Evolutionary conservation across 345 rosid genomes (phyloP).

Genomic region (Noccaea caerulescens): DNA sequence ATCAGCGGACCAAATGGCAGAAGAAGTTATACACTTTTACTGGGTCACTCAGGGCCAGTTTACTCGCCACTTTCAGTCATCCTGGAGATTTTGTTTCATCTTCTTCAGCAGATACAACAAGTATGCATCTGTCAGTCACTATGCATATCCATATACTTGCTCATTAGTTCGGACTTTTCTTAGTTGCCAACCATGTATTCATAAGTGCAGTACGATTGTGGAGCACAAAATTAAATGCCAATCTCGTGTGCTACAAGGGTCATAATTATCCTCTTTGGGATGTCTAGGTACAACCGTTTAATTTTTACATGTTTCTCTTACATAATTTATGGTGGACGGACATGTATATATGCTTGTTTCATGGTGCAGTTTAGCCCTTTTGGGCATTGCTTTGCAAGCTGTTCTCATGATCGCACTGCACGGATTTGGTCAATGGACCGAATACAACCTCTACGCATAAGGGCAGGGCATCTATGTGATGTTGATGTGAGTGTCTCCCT

Average conservation of each 20-base stretch:
- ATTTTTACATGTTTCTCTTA: background rate
- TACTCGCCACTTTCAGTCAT: conserved; percentile 89
- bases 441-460: conserved; percentile 86
- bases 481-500: conserved; percentile 72
- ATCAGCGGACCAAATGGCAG: conserved; percentile 51
- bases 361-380: conserved; percentile 88
- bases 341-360: conserved; percentile 31
- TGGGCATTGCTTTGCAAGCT: conserved; percentile 92
- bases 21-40: conserved; percentile 72
- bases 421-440: conserved; percentile 96
- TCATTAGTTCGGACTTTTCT: conserved; percentile 21
- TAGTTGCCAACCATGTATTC: conserved; percentile 24
- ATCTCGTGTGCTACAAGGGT: conserved; percentile 98
- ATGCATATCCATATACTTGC: background rate
- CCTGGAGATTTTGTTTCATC: conserved; percentile 88
- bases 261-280: conserved; percentile 99
- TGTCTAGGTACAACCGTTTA: conserved; percentile 67
- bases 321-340: conserved; percentile 25
- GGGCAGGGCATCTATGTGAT: conserved; percentile 99
- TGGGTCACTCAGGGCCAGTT: conserved; percentile 95
- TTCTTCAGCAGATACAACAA: conserved; percentile 92
- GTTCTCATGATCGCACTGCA: conserved; percentile 97
- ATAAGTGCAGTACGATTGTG: conserved; percentile 76
- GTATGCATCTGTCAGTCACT: conserved; percentile 47
- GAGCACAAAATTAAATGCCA: conserved; percentile 94